Percentiles rank a stretch among this genome's conserved stretches.
Conservation (phyloP, 352 stramenopile species). For the Globisporangium barbulae region DNA sequence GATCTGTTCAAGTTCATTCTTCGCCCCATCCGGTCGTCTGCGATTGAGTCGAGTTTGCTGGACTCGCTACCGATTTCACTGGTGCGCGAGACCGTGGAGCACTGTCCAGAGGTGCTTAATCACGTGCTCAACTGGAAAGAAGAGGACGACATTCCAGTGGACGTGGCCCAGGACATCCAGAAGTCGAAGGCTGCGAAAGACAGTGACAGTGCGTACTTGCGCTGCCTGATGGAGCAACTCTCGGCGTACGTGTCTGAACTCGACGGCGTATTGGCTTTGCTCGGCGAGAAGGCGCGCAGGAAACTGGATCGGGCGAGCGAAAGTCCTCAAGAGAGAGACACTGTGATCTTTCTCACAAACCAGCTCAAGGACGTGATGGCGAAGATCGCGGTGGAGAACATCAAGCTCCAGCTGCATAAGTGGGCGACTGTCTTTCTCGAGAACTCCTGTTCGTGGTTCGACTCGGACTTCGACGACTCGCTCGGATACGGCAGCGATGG, state of each 20-base stretch:
- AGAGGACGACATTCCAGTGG: conserved; percentile 50
- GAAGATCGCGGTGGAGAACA: conserved; percentile 49
- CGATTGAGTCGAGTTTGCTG: conserved; percentile 74
- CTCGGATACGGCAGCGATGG: conserved; percentile 32
- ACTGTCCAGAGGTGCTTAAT: conserved; percentile 75
- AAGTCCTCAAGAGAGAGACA: neutral
- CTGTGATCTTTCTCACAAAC: conserved; percentile 47
- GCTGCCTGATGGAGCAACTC: conserved; percentile 23
- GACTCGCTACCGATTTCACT: conserved; percentile 73
- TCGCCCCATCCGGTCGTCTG: conserved; percentile 69
- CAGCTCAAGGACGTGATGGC: conserved; percentile 50
- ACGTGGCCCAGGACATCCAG: conserved; percentile 34
- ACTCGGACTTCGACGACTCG: conserved; percentile 42
- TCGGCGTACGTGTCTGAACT: conserved; percentile 25
- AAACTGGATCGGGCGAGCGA: conserved; percentile 13
- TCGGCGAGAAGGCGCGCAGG: conserved; percentile 22
- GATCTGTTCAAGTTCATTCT: conserved; percentile 82
- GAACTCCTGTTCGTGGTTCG: conserved; percentile 64
- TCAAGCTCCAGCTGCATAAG: conserved; percentile 73
- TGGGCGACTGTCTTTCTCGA: conserved; percentile 67
- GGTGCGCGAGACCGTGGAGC: conserved; percentile 70
- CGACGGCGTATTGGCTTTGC: conserved; percentile 19
- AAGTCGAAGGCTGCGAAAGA: conserved; percentile 15
- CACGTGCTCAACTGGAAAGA: conserved; percentile 78
- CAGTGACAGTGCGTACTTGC: conserved; percentile 30